Base-by-base conservation (phyloP, 306 rosid species). In the Pueraria montana region DNA sequence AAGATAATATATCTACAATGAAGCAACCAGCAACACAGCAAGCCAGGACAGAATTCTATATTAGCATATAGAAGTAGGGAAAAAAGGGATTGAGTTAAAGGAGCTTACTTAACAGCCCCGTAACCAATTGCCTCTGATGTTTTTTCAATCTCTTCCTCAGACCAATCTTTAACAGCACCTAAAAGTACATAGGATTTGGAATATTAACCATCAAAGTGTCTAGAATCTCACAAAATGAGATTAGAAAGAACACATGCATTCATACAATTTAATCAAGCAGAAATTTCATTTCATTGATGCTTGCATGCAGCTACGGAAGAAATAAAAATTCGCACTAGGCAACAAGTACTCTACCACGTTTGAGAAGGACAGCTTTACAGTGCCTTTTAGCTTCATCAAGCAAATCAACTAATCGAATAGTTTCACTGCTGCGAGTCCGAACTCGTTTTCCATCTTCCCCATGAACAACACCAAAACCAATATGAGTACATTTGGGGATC, bases 301-400 rank as follows among this genome's bases (percentile, higher is more conserved):
- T 68, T 63, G 70, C 72, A 69, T 8, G 71, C 24, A 48, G 38
- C 72, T 23, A 32, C 34, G 20, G 74, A 75, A 77, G 20, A 74
- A n/a, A 71, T 64, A 48, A 62, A 59, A 26, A 84, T n/a, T 38
- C 2, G 11, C 27, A 24, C 65, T 34, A 50, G 67, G 59, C 16
- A 70, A 38, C 34, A 55, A 66, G 42, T 85, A 81, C 71, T 83
- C 87, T 91, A 95, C 99, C 98, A 58, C 97, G 91, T 73, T 93
- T 93, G 11, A 89, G 79, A 50, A 95, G 86, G 70, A 92, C 86
- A 46, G 83, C 24, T 85, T 91, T 93, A 87, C 97, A 87, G 71
- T 94, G 97, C 76, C 5, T 88, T 94, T 95, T 95, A 76, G 99
- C 99, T 86, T 95, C 98, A 75, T 95, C 98, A 56, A 95, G 98